Conservation (phyloP, 306 rosid species). For the Hylodesmum podocarpum region DNA sequence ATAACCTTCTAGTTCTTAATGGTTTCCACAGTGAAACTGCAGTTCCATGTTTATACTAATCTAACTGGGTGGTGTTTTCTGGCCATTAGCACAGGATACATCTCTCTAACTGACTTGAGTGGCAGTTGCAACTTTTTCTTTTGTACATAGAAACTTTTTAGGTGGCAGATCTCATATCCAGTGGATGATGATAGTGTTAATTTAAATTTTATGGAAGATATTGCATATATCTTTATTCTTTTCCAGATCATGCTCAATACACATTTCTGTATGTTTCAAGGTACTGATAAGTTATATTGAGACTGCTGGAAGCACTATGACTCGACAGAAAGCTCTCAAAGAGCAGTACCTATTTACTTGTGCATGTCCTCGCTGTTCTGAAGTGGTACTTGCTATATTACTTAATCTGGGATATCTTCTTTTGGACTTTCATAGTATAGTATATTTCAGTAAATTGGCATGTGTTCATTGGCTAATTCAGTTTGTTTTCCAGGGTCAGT, state of each 20-base stretch:
- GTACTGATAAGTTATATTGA: conserved; percentile 87
- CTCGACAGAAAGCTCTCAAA: conserved; percentile 81
- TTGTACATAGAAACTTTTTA: neutral
- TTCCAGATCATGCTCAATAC: conserved; percentile 26
- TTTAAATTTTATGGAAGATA: conserved; percentile 12
- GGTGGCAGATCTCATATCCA: conserved; percentile 4
- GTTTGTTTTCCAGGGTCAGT: conserved; percentile 61
- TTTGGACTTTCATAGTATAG: neutral
- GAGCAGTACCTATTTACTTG: conserved; percentile 83
- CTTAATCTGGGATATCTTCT: conserved; percentile 18
- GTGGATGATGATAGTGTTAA: conserved; percentile 15
- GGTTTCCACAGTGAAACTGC: neutral
- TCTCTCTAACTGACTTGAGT: neutral
- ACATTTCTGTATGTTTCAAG: conserved; percentile 43
- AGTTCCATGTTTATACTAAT: neutral
- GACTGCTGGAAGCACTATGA: conserved; percentile 80
- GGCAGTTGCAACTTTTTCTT: neutral
- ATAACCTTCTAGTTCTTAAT: neutral
- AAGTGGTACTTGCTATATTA: conserved; percentile 54
- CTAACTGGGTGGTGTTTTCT: neutral
- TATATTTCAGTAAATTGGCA: conserved; percentile 21
- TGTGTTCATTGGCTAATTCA: conserved; percentile 34
- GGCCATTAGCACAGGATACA: neutral
- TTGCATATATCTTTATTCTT: neutral
- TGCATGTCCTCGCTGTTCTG: conserved; percentile 72